Base-by-base conservation (phyloP, 345 rosid genomes). In the Noccaea caerulescens region DNA sequence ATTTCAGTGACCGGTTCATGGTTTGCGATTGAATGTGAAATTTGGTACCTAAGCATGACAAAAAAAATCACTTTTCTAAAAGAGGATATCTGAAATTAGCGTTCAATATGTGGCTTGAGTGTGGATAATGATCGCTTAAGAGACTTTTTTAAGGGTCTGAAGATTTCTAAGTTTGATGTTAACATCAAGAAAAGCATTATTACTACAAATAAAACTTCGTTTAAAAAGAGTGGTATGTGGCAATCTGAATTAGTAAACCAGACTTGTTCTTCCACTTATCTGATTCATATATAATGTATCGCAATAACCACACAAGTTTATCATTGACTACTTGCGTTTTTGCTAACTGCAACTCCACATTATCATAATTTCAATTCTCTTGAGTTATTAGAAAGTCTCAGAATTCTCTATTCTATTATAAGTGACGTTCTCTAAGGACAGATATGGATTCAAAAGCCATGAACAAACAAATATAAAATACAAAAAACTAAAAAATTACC, bases 211-310 rank as follows among this genome's bases (percentile, higher is more conserved):
- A 72, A 44, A 46, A 55, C 11, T 8, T 16, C 52, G 56, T 37
- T 46, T 5, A 10, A 47, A 55, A 64, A 27, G 52, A 56, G 11
- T 66, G 27, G 18, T 34, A 18, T 37, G 41, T 50, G 77, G 54
- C 47, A 50, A 73, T 33, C 32, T 10, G 61, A 51, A 59, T 32
- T n/a, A 66, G 67, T 66, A 68, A 75, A 54, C 69, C 44, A 68
- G 69, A 75, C 73, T 68, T 45, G 69, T 75, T 61, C 78, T 68
- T 74, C 62, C 12, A 51, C 68, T 66, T 66, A 74, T 74, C 63
- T 52, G 47, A 67, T 34, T n/a, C 53, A 50, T 50, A 49, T 0
- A 37, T 56, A 8, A 14, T 44, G 13, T 54, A 63, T 44, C 30
- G 6, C 58, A 38, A 73, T 47, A 18, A 58, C 38, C 67, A 50